phyloP scores from a whole-genome alignment of 2,329 filamentous ascomycete species.

The Orbilia blumenaviensis region DNA sequence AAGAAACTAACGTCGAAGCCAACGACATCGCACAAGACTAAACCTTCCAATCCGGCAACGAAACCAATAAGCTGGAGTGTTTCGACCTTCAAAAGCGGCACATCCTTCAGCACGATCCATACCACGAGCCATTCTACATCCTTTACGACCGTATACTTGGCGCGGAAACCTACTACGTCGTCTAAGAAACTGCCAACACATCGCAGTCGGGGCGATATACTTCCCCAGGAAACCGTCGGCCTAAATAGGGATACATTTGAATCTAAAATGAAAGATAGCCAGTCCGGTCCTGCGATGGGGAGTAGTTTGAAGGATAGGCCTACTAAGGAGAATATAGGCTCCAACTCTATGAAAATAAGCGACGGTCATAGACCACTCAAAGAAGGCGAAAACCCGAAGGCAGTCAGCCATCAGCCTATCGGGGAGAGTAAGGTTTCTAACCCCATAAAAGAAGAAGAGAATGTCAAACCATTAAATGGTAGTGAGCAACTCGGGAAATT shows the following conservation, averaged over 20 bases:
- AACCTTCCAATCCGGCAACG: neutral
- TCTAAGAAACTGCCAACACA: neutral
- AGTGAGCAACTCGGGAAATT: neutral
- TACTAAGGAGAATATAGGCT: neutral
- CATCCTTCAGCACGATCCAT: neutral
- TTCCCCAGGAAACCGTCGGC: neutral
- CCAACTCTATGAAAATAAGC: neutral
- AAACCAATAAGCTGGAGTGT: neutral
- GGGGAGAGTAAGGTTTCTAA: neutral
- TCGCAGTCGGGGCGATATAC: neutral
- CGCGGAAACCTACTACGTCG: neutral
- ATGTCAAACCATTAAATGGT: neutral
- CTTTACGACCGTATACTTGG: constrained; percentile 16
- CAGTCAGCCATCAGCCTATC: neutral
- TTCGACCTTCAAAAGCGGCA: constrained; percentile 12
- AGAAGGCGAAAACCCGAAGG: neutral
- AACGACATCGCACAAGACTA: neutral
- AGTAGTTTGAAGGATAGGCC: no score
- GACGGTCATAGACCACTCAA: neutral
- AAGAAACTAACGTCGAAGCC: no score
- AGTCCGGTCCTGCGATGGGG: no score
- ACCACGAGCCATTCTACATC: constrained; percentile 6
- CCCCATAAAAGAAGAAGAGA: neutral
- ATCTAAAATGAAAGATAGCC: no score
- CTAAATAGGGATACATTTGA: neutral